Percentiles rank a stretch among this genome's conserved stretches.
These are phyloP conservation scores for Citrus hindsii DNA, from an alignment of 345 rosid genomes.

Conservation along the genomic window DNA sequence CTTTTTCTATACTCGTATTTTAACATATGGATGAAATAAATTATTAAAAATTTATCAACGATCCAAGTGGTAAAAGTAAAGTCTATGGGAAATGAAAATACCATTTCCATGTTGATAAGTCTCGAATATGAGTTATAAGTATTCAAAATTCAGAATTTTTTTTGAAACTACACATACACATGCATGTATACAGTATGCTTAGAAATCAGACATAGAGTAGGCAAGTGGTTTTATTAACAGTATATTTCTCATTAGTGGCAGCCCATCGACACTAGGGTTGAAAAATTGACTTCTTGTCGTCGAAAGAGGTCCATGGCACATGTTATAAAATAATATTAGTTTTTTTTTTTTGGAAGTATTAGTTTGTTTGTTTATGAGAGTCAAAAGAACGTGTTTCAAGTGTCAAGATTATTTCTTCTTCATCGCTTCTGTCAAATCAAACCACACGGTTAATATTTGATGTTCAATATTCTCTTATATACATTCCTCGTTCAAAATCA, in stretches of 20 bases:
- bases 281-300: background rate
- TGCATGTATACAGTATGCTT: background rate
- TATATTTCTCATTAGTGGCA: background rate
- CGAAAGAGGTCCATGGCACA: background rate
- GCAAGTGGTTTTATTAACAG: background rate
- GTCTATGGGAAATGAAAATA: too few relatives aligned
- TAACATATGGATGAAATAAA: too few relatives aligned
- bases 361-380: background rate
- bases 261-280: background rate
- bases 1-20: too few relatives aligned
- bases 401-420: background rate
- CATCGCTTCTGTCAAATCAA: conserved; percentile 6
- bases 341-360: too few relatives aligned
- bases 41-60: too few relatives aligned
- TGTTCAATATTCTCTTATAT: background rate
- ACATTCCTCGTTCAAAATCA: conserved; percentile 9
- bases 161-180: background rate
- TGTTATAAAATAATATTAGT: background rate
- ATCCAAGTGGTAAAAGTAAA: too few relatives aligned
- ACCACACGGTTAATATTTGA: background rate
- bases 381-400: conserved; percentile 1
- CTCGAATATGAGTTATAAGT: too few relatives aligned
- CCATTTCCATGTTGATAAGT: too few relatives aligned
- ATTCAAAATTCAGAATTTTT: background rate
- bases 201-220: too few relatives aligned